A percentile compares a stretch with the other conserved stretches of the same genome.
Evolutionary conservation across 2,329 filamentous ascomycete genomes (phyloP).

Genomic region (Periconia macrospinosa): DNA sequence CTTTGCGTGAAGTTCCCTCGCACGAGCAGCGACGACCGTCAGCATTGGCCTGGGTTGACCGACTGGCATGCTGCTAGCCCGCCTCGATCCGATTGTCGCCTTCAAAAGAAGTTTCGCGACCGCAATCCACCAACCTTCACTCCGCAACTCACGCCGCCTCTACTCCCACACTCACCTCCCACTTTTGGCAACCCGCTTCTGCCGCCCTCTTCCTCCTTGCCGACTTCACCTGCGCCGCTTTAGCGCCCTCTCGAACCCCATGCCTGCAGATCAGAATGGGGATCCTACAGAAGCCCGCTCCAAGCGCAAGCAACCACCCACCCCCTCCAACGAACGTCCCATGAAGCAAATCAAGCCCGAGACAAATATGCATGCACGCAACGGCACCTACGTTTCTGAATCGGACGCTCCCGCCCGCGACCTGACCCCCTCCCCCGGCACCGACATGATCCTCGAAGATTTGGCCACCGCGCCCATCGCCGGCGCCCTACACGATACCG

Average conservation of each 20-base stretch:
- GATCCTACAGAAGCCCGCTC: conserved; percentile 49
- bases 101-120: conserved; percentile 30
- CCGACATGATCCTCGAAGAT: conserved; percentile 48
- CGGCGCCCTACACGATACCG: conserved; percentile 62
- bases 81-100: conserved; percentile 26
- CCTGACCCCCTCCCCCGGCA: conserved; percentile 23
- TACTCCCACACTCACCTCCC: conserved; percentile 7
- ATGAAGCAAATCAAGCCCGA: conserved; percentile 59
- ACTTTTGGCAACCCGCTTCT: neutral
- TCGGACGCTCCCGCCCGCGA: conserved; percentile 19
- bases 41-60: neutral
- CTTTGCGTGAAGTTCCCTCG: neutral
- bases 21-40: conserved; percentile 2
- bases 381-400: conserved; percentile 28
- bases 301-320: conserved; percentile 60
- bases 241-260: conserved; percentile 6
- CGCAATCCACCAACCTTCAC: neutral
- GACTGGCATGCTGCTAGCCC: conserved; percentile 34
- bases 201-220: conserved; percentile 4
- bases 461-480: conserved; percentile 39
- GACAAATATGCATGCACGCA: conserved; percentile 42
- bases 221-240: conserved; percentile 1
- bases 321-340: conserved; percentile 54
- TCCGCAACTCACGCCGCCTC: neutral
- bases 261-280: conserved; percentile 54